Conservation (phyloP, 495 filamentous ascomycete species). For the Chaetomium fimeti region DNA sequence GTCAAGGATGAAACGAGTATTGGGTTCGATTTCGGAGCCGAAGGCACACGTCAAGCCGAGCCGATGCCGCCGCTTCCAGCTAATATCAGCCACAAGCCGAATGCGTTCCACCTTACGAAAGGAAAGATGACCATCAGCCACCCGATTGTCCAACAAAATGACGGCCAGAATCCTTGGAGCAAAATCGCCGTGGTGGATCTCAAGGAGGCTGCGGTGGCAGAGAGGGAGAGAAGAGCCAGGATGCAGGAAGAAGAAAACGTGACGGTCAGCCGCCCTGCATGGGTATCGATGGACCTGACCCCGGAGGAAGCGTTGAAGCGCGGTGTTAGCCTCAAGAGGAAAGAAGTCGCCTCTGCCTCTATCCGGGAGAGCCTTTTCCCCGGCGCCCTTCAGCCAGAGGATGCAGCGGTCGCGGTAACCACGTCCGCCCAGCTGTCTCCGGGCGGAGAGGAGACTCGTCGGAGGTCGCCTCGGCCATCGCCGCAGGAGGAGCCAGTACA, state of each 20-base stretch:
- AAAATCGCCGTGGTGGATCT: slow-evolving; percentile 50
- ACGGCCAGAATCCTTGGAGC: slow-evolving; percentile 41
- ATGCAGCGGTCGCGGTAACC: slow-evolving; percentile 19
- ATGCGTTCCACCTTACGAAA: slow-evolving; percentile 34
- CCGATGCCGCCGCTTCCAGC: slow-evolving; percentile 26
- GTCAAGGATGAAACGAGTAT: slow-evolving; percentile 29
- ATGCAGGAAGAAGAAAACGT: slow-evolving; percentile 33
- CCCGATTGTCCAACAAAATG: slow-evolving; percentile 47
- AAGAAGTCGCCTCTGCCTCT: slow-evolving; percentile 38
- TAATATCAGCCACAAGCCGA: slow-evolving; percentile 36
- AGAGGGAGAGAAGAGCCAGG: slow-evolving; percentile 47
- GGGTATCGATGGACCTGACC: slow-evolving; percentile 34
- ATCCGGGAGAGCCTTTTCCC: slow-evolving; percentile 24
- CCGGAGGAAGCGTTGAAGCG: slow-evolving; percentile 37
- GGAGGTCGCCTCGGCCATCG: slow-evolving; percentile 42
- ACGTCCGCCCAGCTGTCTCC: slow-evolving; percentile 49
- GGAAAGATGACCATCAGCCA: slow-evolving; percentile 48
- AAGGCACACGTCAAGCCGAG: slow-evolving; percentile 8
- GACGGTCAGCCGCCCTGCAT: slow-evolving; percentile 41
- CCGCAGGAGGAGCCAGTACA: slow-evolving; percentile 15
- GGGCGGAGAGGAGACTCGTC: slow-evolving; percentile 42
- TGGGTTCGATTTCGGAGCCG: slow-evolving; percentile 24
- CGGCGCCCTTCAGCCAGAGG: slow-evolving; percentile 21
- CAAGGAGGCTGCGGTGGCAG: slow-evolving; percentile 46
- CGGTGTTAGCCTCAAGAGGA: slow-evolving; percentile 44